phyloP scores from a whole-genome alignment of 2,329 filamentous ascomycete species.

The Dactylellina sp. region DNA sequence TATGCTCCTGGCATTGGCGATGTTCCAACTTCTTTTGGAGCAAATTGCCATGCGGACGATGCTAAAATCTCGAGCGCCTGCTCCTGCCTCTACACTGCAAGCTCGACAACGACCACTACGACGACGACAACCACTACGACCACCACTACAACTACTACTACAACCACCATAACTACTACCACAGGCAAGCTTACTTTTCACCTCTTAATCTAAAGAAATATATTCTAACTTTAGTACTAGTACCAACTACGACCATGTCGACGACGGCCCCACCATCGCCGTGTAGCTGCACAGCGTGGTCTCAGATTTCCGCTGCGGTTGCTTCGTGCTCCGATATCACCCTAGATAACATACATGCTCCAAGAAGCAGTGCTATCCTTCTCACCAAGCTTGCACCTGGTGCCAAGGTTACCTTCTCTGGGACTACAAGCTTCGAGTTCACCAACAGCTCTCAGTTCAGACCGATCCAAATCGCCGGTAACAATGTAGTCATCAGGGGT shows the following conservation, averaged over 20 bases:
- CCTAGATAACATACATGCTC: conserved; percentile 64
- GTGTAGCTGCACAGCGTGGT: conserved; percentile 59
- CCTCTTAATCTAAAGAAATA: not conserved
- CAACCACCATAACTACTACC: conserved; percentile 19
- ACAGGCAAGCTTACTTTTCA: not conserved
- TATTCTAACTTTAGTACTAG: not conserved
- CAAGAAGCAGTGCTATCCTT: conserved; percentile 64
- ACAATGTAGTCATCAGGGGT: conserved; percentile 64
- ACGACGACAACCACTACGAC: conserved; percentile 27
- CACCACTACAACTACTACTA: conserved; percentile 17
- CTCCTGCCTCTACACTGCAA: conserved; percentile 38
- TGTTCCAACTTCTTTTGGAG: conserved; percentile 27
- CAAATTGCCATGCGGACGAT: conserved; percentile 27
- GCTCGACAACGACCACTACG: conserved; percentile 18
- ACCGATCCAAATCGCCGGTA: conserved; percentile 64
- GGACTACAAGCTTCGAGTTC: conserved; percentile 64
- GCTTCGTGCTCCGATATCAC: conserved; percentile 65
- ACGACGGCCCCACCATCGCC: conserved; percentile 13
- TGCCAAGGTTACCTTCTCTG: conserved; percentile 65
- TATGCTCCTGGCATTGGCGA: conserved; percentile 28
- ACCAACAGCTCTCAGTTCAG: conserved; percentile 63
- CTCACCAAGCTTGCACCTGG: conserved; percentile 64
- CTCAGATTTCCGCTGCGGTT: conserved; percentile 63
- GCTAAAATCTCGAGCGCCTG: conserved; percentile 39
- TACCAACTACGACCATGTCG: conserved; percentile 20